These are phyloP conservation scores for Camelina sativa DNA, from an alignment of 345 rosid species.

Conservation along the genomic window DNA sequence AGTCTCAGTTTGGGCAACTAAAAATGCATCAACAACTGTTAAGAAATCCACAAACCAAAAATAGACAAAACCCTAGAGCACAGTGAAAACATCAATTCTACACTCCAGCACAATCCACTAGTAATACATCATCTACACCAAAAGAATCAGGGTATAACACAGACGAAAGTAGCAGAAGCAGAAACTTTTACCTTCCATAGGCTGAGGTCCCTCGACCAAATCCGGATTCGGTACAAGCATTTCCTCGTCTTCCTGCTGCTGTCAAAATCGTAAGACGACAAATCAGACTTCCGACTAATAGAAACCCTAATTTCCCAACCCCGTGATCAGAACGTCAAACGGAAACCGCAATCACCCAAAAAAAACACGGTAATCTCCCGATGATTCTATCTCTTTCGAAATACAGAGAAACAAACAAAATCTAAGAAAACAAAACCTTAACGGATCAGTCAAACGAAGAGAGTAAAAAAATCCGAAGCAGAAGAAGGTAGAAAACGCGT, in stretches of 20 bases:
- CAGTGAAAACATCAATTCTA: slow-evolving; percentile 32
- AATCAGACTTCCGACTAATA: slow-evolving; percentile 25
- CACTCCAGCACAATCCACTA: slow-evolving; percentile 31
- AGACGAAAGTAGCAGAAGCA: background rate
- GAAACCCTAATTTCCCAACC: slow-evolving; percentile 36
- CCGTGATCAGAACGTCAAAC: slow-evolving; percentile 26
- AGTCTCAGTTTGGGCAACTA: slow-evolving; percentile 65
- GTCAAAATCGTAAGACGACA: slow-evolving; percentile 23
- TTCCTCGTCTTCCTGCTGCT: slow-evolving; percentile 94
- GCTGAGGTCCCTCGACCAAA: slow-evolving; percentile 86
- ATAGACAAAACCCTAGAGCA: slow-evolving; percentile 44
- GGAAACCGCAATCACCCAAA: slow-evolving; percentile 23
- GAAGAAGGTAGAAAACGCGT: background rate
- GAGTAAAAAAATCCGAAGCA: slow-evolving; percentile 19
- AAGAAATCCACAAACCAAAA: slow-evolving; percentile 24
- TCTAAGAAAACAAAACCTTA: slow-evolving; percentile 34
- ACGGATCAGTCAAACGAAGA: slow-evolving; percentile 26
- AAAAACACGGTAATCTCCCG: slow-evolving; percentile 16
- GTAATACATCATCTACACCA: slow-evolving; percentile 22
- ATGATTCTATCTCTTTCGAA: slow-evolving; percentile 27
- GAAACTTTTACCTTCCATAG: slow-evolving; percentile 73
- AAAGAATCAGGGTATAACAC: background rate
- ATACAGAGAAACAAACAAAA: background rate
- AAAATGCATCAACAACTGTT: slow-evolving; percentile 36
- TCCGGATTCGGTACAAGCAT: slow-evolving; percentile 92